phyloP scores from a whole-genome alignment of 805 yeast species.

The Candida ipomoeae region DNA sequence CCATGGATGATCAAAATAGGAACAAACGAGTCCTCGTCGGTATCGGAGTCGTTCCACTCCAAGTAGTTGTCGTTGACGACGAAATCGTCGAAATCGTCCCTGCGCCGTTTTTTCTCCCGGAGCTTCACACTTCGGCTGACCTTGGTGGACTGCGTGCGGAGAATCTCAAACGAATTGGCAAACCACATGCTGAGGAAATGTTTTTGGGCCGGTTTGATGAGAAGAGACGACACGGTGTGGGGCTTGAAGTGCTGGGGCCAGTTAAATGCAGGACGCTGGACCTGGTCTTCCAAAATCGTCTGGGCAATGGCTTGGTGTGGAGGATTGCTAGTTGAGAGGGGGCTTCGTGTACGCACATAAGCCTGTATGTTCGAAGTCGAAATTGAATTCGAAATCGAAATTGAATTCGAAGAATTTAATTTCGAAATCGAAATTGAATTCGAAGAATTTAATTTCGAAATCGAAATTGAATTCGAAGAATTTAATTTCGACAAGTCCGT shows the following conservation, averaged over 20 bases:
- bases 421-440: too few relatives aligned
- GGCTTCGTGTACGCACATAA: background rate
- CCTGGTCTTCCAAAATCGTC: background rate
- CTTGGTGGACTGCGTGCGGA: constrained; percentile 28
- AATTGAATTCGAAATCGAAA: too few relatives aligned
- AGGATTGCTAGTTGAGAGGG: background rate
- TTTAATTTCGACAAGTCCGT: too few relatives aligned
- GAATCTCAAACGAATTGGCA: constrained; percentile 31
- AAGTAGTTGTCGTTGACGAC: constrained; percentile 31
- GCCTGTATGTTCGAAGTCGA: too few relatives aligned
- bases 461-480: too few relatives aligned
- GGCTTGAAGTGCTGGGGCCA: constrained; percentile 42
- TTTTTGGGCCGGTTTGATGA: constrained; percentile 26
- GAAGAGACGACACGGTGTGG: constrained; percentile 25
- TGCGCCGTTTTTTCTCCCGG: constrained; percentile 19
- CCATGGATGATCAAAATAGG: constrained; percentile 71
- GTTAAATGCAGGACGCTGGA: constrained; percentile 10
- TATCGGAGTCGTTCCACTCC: constrained; percentile 21
- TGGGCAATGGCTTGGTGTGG: background rate
- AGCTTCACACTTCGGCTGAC: constrained; percentile 30
- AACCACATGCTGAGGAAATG: constrained; percentile 37
- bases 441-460: too few relatives aligned
- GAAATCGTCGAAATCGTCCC: constrained; percentile 33
- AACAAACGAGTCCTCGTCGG: constrained; percentile 42
- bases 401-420: too few relatives aligned